A percentile compares a stretch with the other conserved stretches of the same genome.
phyloP scores from a whole-genome alignment of 176 grass and related monocot genomes.

The Guadua angustifolia region DNA sequence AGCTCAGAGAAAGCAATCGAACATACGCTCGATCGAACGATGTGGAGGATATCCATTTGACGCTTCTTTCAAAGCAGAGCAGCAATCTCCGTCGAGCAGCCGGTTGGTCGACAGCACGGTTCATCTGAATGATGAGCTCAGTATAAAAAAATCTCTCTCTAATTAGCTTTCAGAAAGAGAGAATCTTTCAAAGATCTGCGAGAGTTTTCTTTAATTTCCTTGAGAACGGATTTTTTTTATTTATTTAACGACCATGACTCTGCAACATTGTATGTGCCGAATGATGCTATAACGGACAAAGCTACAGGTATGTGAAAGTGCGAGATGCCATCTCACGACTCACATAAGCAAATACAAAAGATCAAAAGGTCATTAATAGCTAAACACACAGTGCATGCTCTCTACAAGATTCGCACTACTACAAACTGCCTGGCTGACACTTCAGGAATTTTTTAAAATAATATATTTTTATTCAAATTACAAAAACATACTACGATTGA shows the following conservation, averaged over 20 bases:
- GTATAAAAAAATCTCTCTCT: neutral
- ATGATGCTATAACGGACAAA: too few relatives aligned
- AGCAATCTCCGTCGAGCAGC: neutral
- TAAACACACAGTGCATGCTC: neutral
- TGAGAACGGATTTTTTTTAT: neutral
- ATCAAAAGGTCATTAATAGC: neutral
- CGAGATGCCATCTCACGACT: slow-evolving; percentile 16
- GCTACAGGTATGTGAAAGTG: neutral
- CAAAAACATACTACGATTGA: too few relatives aligned
- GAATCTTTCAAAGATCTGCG: slow-evolving; percentile 46
- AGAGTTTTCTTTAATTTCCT: neutral
- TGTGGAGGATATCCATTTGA: neutral
- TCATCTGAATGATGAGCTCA: neutral
- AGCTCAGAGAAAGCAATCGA: neutral
- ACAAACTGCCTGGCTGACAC: neutral
- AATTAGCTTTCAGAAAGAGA: slow-evolving; percentile 29
- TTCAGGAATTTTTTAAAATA: too few relatives aligned
- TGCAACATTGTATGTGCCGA: neutral
- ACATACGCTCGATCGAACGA: neutral
- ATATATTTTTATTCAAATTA: too few relatives aligned
- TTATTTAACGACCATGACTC: neutral
- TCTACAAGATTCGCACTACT: slow-evolving; percentile 9
- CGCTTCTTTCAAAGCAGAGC: neutral
- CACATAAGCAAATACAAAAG: neutral
- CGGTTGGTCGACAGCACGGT: neutral